Evolutionary conservation across 805 yeast species (phyloP), one percentile per base, ranked within the genome.

Genomic region (Candida piceae): DNA sequence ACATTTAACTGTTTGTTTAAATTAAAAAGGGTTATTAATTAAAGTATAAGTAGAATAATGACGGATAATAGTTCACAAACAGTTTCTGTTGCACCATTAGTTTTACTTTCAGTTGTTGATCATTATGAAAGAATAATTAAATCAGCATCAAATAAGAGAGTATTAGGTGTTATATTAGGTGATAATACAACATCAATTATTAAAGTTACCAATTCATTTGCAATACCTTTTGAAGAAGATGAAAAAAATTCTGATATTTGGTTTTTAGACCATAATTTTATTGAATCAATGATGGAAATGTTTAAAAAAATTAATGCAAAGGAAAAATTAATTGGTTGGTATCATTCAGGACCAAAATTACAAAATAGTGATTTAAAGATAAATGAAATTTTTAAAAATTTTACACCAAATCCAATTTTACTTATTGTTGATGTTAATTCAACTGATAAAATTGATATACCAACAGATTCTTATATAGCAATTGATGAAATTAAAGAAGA

Each of bases 261-360:
- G 97, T 93, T 93, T 57, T 67, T 93, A 52, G 98, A 93, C 59
- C 98, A 93, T 66, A 90, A 93, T 60, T 93, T 81, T 60, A 86
- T 93, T 41, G 97, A 90, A 57, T 77, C 84, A 37, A 93, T 93
- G 99, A 82, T 88, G 46, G 96, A 88, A 49, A 93, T 93, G 99
- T 90, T 88, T 66, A 87, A 85, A 59, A 93, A 94, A 62, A 89
- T 93, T 60, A 94, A 89, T 65, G 99, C 99, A 15, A 89, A 86
- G 64, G 99, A 93, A 62, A 85, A 79, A 58, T 71, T 93, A 32
- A 80, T 93, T 57, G 99, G 99, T n/a, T 93, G 99, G 99, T 93
- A 93, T 60, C 99, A 93, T 62, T 82, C 96, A 7, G 99, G 98
- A 4, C 97, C 97, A 15, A 88, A 88, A 60, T 73, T 94, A 47